phyloP scores from a whole-genome alignment of 306 rosid genomes.

The Inga oerstediana region DNA sequence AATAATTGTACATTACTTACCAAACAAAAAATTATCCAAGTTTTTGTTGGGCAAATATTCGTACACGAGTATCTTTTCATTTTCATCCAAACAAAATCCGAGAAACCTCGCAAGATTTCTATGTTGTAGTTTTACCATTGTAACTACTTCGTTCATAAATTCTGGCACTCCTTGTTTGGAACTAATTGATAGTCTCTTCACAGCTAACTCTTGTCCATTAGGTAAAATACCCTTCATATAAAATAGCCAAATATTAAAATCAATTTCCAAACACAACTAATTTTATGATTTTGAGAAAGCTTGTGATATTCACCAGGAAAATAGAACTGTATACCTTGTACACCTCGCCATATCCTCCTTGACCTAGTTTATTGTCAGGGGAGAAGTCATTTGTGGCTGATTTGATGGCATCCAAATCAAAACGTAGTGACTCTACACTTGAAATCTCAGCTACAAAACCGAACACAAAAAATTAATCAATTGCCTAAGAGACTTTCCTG shows the following conservation, averaged over 20 bases:
- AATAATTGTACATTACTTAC: not conserved
- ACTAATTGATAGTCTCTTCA: constrained; percentile 41
- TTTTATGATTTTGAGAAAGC: not conserved
- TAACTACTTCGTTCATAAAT: constrained; percentile 40
- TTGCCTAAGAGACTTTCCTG: too few species aligned
- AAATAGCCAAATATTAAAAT: too few species aligned
- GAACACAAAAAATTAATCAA: not conserved
- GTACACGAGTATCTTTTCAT: not conserved
- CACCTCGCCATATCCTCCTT: not conserved
- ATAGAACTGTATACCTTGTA: not conserved
- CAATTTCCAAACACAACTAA: too few species aligned
- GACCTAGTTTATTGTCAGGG: not conserved
- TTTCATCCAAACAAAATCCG: not conserved
- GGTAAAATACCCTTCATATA: constrained; percentile 34
- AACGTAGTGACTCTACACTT: not conserved
- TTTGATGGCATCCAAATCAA: not conserved
- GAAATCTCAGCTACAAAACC: not conserved
- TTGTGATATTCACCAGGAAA: not conserved
- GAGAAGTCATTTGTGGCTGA: not conserved
- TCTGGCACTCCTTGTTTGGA: constrained; percentile 41
- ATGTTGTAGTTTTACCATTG: constrained; percentile 10
- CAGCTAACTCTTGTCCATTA: constrained; percentile 39
- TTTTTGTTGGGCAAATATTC: too few species aligned
- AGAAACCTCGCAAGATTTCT: not conserved
- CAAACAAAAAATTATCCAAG: not conserved